These are phyloP conservation scores for Hypoxylon sp. DNA, from an alignment of 2,329 filamentous ascomycete species.

Conservation along the genomic window DNA sequence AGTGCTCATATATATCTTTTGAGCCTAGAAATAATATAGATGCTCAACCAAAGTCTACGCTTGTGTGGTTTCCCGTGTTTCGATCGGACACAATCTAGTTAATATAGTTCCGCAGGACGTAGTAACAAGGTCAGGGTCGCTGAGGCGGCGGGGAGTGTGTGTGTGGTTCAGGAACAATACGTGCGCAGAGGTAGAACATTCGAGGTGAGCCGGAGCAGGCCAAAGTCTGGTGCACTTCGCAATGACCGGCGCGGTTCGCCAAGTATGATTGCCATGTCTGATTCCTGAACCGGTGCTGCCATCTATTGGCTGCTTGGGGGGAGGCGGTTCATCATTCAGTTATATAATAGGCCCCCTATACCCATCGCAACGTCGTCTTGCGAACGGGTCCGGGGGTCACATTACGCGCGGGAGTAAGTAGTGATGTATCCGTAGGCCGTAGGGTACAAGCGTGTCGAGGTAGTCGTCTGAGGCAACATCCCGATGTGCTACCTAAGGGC, in stretches of 20 bases:
- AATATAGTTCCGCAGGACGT: constrained; percentile 36
- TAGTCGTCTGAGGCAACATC: constrained; percentile 38
- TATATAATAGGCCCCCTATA: constrained; percentile 35
- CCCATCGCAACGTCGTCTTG: constrained; percentile 35
- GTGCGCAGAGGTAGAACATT: constrained; percentile 30
- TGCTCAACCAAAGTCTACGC: constrained; percentile 36
- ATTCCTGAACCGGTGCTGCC: constrained; percentile 30
- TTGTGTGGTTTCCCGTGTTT: constrained; percentile 40
- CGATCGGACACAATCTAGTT: constrained; percentile 39
- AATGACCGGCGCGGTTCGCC: constrained; percentile 40
- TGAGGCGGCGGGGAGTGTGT: constrained; percentile 17
- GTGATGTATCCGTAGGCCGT: constrained; percentile 28
- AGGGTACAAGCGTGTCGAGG: constrained; percentile 25
- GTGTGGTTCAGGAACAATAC: constrained; percentile 36
- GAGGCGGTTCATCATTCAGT: constrained; percentile 34
- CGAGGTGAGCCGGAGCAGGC: constrained; percentile 37
- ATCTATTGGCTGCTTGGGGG: constrained; percentile 35
- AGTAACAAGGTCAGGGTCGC: constrained; percentile 31
- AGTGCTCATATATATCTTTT: constrained; percentile 40
- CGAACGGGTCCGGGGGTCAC: constrained; percentile 42
- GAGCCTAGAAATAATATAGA: constrained; percentile 39
- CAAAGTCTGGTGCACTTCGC: constrained; percentile 42
- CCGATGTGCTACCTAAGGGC: constrained; percentile 39
- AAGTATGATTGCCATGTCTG: constrained; percentile 39
- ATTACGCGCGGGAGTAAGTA: constrained; percentile 38